Conservation (phyloP, 768 basidiomycete genomes). For the Amanita jacksonii region DNA sequence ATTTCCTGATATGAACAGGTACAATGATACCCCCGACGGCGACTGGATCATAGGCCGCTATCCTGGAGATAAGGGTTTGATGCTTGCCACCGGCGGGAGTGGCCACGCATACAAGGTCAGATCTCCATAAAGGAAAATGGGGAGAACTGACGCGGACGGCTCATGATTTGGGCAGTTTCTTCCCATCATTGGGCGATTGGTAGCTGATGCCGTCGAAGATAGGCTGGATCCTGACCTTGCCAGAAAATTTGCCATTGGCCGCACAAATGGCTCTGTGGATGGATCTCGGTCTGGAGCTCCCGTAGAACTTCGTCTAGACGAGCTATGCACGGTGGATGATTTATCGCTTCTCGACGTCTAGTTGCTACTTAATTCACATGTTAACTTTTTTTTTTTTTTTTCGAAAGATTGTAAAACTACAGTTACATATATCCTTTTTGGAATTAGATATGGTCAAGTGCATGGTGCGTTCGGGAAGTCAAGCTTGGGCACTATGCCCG, state of each 20-base stretch:
- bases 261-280: conserved; percentile 26
- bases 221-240: conserved; percentile 42
- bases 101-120: conserved; percentile 82
- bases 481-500: conserved; percentile 38
- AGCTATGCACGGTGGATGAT: conserved; percentile 43
- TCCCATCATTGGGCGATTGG: conserved; percentile 71
- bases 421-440: too few species aligned
- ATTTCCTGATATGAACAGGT: conserved; percentile 45
- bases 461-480: neutral
- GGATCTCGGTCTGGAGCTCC: conserved; percentile 22
- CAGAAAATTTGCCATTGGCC: conserved; percentile 55
- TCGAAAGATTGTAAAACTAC: too few species aligned
- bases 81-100: conserved; percentile 82
- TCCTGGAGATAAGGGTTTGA: conserved; percentile 42
- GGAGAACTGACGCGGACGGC: too few species aligned
- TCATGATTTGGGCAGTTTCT: conserved; percentile 55
- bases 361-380: too few species aligned
- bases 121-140: neutral
- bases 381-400: too few species aligned
- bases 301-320: conserved; percentile 32
- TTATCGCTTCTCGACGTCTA: conserved; percentile 14
- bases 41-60: conserved; percentile 86
- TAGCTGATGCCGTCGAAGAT: conserved; percentile 63
- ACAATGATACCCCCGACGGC: conserved; percentile 78
- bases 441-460: neutral